phyloP scores from a whole-genome alignment of 805 yeast genomes.

The Myxozyma geophila region DNA sequence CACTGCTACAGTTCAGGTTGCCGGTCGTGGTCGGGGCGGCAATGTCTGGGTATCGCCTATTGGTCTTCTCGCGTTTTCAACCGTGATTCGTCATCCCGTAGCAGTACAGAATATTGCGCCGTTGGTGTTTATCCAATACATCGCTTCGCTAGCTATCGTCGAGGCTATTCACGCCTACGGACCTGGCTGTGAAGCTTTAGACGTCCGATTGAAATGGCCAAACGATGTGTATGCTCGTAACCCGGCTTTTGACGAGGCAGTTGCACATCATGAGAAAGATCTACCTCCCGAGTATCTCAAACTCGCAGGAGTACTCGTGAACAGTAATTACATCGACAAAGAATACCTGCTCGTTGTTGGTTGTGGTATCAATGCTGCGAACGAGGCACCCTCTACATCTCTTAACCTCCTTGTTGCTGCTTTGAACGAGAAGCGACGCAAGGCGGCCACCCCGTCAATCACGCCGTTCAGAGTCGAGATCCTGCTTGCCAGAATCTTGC shows the following conservation, averaged over 20 bases:
- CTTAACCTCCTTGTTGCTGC: constrained; percentile 68
- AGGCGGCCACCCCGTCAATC: constrained; percentile 51
- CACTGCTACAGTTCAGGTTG: constrained; percentile 80
- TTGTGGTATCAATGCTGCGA: constrained; percentile 81
- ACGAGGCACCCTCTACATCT: constrained; percentile 91
- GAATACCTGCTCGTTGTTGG: constrained; percentile 77
- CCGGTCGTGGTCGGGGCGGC: constrained; percentile 94
- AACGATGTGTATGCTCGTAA: constrained; percentile 82
- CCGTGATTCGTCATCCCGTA: constrained; percentile 63
- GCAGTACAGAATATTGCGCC: constrained; percentile 49
- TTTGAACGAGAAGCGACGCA: constrained; percentile 58
- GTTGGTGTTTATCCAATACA: constrained; percentile 84
- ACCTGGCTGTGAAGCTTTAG: constrained; percentile 71
- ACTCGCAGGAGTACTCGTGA: constrained; percentile 82
- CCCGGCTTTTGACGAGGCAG: constrained; percentile 49
- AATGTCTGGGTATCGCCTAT: constrained; percentile 94
- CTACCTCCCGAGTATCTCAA: constrained; percentile 56
- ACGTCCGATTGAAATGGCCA: constrained; percentile 92
- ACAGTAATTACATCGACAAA: constrained; percentile 67
- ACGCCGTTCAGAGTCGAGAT: constrained; percentile 53
- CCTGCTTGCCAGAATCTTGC: constrained; percentile 70
- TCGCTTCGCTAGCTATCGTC: constrained; percentile 79
- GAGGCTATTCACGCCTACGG: constrained; percentile 73
- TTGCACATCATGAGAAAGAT: constrained; percentile 38
- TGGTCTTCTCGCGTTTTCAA: constrained; percentile 86